Evolutionary conservation across 306 rosid genomes (phyloP), one percentile per base, ranked within the genome.

Genomic region (Prunus armeniaca): DNA sequence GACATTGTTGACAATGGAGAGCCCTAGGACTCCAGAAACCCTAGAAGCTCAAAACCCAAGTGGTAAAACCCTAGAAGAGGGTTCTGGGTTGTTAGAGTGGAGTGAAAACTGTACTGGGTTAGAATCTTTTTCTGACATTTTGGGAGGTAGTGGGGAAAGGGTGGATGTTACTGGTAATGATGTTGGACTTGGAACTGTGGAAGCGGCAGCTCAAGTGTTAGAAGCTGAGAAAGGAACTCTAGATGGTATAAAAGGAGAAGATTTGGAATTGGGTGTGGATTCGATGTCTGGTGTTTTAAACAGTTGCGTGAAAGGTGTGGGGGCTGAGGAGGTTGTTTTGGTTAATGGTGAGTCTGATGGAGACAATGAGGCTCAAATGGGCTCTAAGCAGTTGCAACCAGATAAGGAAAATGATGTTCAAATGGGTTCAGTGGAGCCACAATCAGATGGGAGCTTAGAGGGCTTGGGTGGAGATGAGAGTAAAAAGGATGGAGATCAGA

Each of bases 11-110:
- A 50, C 17, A 71, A 83, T 83, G 89, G 90, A 86, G 49, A 77
- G 38, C 67, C 80, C 87, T 27, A 76, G 81, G 79, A 65, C 86
- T 78, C 83, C 82, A 64, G 78, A 83, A 83, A 86, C 85, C 87
- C 85, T 83, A 86, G 81, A 81, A 54, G 72, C 79, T 64, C 69
- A 76, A 69, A 75, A 56, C 78, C 82, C 82, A 6, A 68, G 73
- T 6, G 77, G 64, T 76, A 75, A 79, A 78, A 68, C 64, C 60
- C 79, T 65, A 55, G 78, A 62, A 43, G 82, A 61, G 57, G 50
- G 75, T 51, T 74, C 81, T 78, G 85, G 83, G 70, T 75, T 71
- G 60, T 80, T 41, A 25, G 84, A 70, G 71, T 56, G 68, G 45
- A 77, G 69, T 57, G 78, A 27, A 14, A 65, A 47, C 18, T 69